These are phyloP conservation scores for Phytopythium mirpurense DNA, from an alignment of 352 stramenopile genomes.

Conservation along the genomic window DNA sequence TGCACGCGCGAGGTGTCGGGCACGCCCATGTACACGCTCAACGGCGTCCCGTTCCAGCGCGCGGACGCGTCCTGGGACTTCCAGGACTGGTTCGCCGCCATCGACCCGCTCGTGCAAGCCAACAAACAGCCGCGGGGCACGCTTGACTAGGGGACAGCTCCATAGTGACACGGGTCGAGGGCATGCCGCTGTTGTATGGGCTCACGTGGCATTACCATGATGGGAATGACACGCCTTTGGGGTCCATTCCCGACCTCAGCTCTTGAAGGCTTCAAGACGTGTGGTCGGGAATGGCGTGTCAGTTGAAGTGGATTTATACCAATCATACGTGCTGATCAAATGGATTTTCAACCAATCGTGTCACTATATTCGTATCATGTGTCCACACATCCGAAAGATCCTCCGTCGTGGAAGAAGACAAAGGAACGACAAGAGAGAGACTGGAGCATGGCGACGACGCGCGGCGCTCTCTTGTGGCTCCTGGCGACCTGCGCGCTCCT, in stretches of 20 bases:
- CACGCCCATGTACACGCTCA: conserved; percentile 76
- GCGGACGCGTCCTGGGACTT: conserved; percentile 33
- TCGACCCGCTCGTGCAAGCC: conserved; percentile 27
- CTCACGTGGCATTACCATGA: no score
- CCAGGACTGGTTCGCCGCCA: conserved; percentile 24
- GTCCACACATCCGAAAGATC: neutral
- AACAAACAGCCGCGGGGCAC: conserved; percentile 10
- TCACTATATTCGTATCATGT: neutral
- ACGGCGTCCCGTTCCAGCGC: conserved; percentile 51
- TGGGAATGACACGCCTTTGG: no score
- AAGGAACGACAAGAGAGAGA: no score
- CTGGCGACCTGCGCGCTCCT: conserved; percentile 11
- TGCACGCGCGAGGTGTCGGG: conserved; percentile 60
- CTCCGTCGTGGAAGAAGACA: neutral
- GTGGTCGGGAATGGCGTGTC: no score
- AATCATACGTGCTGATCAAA: no score
- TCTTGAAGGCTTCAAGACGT: no score
- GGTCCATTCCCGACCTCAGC: no score
- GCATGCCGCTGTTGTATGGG: no score
- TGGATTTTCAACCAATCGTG: conserved; percentile 1
- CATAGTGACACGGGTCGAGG: no score
- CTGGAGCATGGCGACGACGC: neutral
- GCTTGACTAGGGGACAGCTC: no score
- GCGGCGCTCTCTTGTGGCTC: conserved; percentile 11
- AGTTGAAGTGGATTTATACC: no score